Evolutionary conservation across 2,329 filamentous ascomycete genomes (phyloP).

Genomic region (Verruconis gallopava): DNA sequence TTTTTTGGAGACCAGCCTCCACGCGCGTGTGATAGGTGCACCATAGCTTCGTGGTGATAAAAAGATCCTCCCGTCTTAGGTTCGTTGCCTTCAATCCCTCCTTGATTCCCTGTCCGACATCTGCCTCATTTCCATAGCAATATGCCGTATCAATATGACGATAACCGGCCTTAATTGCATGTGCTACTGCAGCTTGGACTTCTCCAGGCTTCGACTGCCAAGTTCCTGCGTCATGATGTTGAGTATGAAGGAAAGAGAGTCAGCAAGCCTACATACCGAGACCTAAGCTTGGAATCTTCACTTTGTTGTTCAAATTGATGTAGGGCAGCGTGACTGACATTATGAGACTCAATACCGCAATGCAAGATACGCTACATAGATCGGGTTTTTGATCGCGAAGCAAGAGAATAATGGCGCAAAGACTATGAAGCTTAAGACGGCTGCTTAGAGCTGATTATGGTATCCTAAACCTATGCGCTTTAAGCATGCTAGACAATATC

Average conservation of each 20-base stretch:
- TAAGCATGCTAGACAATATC: too few species aligned
- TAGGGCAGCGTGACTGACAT: too few species aligned
- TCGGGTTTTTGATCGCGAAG: too few species aligned
- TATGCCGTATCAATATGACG: slow-evolving; percentile 51
- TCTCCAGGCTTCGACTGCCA: slow-evolving; percentile 30
- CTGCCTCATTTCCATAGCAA: slow-evolving; percentile 26
- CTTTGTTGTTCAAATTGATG: too few species aligned
- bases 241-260: slow-evolving; percentile 23
- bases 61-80: slow-evolving; percentile 23
- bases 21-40: slow-evolving; percentile 19
- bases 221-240: slow-evolving; percentile 26
- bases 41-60: slow-evolving; percentile 28
- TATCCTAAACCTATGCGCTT: too few species aligned
- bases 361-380: too few species aligned
- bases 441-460: too few species aligned
- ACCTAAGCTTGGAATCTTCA: too few species aligned
- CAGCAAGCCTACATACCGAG: too few species aligned
- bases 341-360: too few species aligned
- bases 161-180: slow-evolving; percentile 36
- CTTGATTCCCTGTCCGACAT: slow-evolving; percentile 30
- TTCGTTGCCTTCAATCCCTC: slow-evolving; percentile 20
- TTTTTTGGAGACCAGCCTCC: slow-evolving; percentile 12
- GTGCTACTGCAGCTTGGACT: slow-evolving; percentile 34
- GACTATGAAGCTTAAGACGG: too few species aligned
- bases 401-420: too few species aligned